Evolutionary conservation across 2,329 filamentous ascomycete genomes (phyloP), one percentile per base, ranked within the genome.

Genomic region (Exophiala aquamarina): DNA sequence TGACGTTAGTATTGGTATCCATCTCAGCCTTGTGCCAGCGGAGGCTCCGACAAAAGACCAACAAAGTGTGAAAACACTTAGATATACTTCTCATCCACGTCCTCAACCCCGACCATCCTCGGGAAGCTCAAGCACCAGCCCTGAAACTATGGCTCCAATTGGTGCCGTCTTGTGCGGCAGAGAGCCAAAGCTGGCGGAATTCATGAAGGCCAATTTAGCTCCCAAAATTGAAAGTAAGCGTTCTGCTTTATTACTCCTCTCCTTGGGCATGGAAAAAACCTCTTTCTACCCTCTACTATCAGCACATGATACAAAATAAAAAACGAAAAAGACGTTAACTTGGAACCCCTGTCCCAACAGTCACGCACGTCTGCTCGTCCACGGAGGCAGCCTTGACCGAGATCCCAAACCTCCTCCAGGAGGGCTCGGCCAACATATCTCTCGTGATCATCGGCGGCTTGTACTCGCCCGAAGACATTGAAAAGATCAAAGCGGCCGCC

Each of bases 81-180:
- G n/a, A n/a, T n/a, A n/a, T n/a, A n/a, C n/a, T n/a, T n/a, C n/a
- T n/a, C n/a, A n/a, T 26, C 6, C 6, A 26, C 23, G 11, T 6
- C 23, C 23, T 26, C 11, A 6, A 6, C 23, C 23, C 23, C 23
- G 23, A 6, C 23, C 6, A 26, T 26, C 23, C 23, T 26, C 11
- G 23, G 11, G 6, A 26, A 26, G 6, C 23, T 26, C 11, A 26
- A 6, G 6, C 6, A 11, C 6, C 6, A 26, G 11, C 23, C 23
- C 11, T 26, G 6, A 11, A 26, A 26, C 23, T n/a, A 55, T 50
- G 49, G 42, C 40, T 20, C 42, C 48, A 7, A 14, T 50, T 17
- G 42, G 44, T 32, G 49, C 49, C 20, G 33, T 56, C 13, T 47
- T 56, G 5, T 56, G 53, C 31, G 53, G 53, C 3, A 49, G 28